Base-by-base conservation (phyloP, 495 filamentous ascomycete genomes). In the Aspergillus bertholletiae region DNA sequence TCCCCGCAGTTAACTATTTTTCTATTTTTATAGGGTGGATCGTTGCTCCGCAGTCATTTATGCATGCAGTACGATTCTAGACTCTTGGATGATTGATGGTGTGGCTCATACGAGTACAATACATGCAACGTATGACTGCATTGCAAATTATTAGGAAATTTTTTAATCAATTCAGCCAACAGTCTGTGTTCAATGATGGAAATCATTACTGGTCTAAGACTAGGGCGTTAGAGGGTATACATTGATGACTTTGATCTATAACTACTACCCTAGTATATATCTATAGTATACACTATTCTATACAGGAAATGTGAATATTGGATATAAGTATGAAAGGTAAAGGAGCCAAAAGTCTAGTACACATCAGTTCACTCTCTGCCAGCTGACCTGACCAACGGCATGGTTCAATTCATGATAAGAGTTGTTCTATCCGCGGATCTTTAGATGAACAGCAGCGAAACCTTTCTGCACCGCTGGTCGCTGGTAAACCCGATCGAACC, bases 401-500 rank as follows among this genome's bases (percentile, higher is more conserved):
- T 37, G 2, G 13, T 5, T 15, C 3, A n/a, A n/a, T 37, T 3
- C 5, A 15, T 3, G 2, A 37, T 2, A n/a, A 18, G 20, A 35
- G 30, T 26, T 35, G 7, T 27, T 7, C 21, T 24, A 21, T 21
- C 17, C 49, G 9, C 15, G 6, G 23, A 52, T 39, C 23, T 28
- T 30, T 46, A 55, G 35, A 1, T 28, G 20, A 26, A 53, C 34
- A 18, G 55, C 55, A 21, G 11, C 34, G 23, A 44, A 43, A 3
- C 55, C 49, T 41, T 44, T 58, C 21, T 30, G 17, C 44, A 58
- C 49, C 5, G 49, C 22, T 13, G 23, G 40, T 13, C 13, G 5
- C 37, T 17, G 24, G 12, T 22, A 21, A 12, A 58, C 32, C n/a
- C 55, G 55, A 48, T 57, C 30, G 47, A 41, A 53, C 55, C 55